Evolutionary conservation across 2,329 filamentous ascomycete species (phyloP).

Genomic region (Stemphylium vesicarium): DNA sequence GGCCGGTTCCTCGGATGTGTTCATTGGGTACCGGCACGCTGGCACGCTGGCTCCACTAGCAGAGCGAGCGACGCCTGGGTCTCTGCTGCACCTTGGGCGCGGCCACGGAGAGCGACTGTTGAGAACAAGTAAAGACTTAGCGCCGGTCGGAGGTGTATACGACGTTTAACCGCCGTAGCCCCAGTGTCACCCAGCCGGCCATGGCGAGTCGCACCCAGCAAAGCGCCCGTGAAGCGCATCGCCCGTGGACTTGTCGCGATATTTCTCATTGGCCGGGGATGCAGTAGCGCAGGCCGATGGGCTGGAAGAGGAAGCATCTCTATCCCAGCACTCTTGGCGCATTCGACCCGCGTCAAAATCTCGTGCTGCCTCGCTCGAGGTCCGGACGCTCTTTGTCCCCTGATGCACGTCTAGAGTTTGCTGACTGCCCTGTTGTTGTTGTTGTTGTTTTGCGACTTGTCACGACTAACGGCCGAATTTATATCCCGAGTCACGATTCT

Average conservation of each 20-base stretch:
- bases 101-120: constrained; percentile 3
- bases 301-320: constrained; percentile 15
- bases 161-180: constrained; percentile 14
- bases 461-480: constrained; percentile 18
- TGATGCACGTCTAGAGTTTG: constrained; percentile 8
- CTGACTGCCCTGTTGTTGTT: constrained; percentile 11
- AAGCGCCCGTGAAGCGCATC: constrained; percentile 16
- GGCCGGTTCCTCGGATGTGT: background rate
- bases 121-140: constrained; percentile 12
- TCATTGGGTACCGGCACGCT: constrained; percentile 4
- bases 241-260: constrained; percentile 11
- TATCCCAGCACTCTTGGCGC: constrained; percentile 21
- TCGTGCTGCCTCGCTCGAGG: constrained; percentile 16
- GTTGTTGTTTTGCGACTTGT: constrained; percentile 10
- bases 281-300: constrained; percentile 18
- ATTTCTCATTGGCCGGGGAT: constrained; percentile 24
- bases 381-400: constrained; percentile 11
- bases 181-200: constrained; percentile 3
- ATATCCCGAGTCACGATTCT: background rate
- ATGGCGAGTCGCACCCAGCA: constrained; percentile 4
- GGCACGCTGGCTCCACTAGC: constrained; percentile 10
- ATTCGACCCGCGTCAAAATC: constrained; percentile 24
- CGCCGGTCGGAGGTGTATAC: background rate
- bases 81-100: background rate
- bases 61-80: constrained; percentile 11